A percentile compares a stretch with the other conserved stretches of the same genome.
Conservation (phyloP, 2,329 filamentous ascomycete genomes). For the Fusarium decemcellulare region DNA sequence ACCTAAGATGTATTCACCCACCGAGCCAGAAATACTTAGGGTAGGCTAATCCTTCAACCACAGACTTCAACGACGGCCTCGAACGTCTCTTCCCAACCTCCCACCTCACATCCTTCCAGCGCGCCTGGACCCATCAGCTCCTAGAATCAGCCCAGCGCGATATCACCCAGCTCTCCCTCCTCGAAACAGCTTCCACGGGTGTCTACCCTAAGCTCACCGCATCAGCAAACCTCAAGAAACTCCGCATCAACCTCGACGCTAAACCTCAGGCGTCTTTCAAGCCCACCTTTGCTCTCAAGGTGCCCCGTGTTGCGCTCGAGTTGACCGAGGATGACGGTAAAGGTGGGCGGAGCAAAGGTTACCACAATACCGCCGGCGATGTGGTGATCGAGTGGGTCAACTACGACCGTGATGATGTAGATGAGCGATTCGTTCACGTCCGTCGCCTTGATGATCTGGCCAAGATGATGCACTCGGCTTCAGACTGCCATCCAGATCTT, state of each 20-base stretch:
- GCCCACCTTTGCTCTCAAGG: conserved; percentile 59
- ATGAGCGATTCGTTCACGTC: conserved; percentile 59
- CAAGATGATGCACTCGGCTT: conserved; percentile 62
- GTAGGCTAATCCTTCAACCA: neutral
- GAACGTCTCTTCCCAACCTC: conserved; percentile 62
- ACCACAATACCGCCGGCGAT: conserved; percentile 51
- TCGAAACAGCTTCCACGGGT: conserved; percentile 58
- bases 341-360: conserved; percentile 49
- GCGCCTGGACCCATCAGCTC: conserved; percentile 62
- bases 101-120: conserved; percentile 58
- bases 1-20: conserved; percentile 54
- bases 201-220: conserved; percentile 59
- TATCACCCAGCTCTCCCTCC: conserved; percentile 56
- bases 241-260: conserved; percentile 62
- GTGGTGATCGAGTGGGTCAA: conserved; percentile 62
- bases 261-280: conserved; percentile 57
- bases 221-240: conserved; percentile 60
- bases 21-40: neutral
- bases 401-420: conserved; percentile 59
- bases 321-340: conserved; percentile 25
- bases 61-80: conserved; percentile 63
- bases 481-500: conserved; percentile 60
- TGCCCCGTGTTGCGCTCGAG: conserved; percentile 51
- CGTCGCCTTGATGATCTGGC: conserved; percentile 62
- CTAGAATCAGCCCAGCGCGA: conserved; percentile 61